These are phyloP conservation scores for Sugiyamaella xylanicola DNA, from an alignment of 1,139 yeast species.

Conservation along the genomic window DNA sequence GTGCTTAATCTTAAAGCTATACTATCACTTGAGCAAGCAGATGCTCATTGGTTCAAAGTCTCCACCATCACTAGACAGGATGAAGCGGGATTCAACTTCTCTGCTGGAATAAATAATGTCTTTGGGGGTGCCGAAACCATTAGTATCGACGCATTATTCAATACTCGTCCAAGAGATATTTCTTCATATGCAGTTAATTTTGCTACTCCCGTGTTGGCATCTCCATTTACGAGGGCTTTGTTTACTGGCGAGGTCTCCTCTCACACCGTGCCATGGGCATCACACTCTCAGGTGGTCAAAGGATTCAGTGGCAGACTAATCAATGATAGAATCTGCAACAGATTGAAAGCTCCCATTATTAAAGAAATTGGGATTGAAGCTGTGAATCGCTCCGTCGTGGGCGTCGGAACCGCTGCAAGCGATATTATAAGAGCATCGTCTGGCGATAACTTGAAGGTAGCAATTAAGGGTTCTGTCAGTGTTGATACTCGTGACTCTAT, in stretches of 20 bases:
- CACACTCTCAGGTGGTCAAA: constrained; percentile 60
- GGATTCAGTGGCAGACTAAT: constrained; percentile 56
- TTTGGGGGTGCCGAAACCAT: constrained; percentile 89
- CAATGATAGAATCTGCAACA: constrained; percentile 31
- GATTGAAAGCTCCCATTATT: constrained; percentile 26
- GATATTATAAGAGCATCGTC: constrained; percentile 41
- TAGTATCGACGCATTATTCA: constrained; percentile 73
- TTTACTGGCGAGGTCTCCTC: constrained; percentile 58
- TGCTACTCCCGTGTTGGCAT: constrained; percentile 60
- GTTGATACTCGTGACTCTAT: constrained; percentile 41
- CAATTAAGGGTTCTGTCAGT: constrained; percentile 38
- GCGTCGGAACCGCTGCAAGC: constrained; percentile 49
- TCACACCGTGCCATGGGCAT: constrained; percentile 67
- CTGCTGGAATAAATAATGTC: constrained; percentile 63
- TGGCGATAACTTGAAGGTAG: constrained; percentile 44
- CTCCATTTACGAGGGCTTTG: constrained; percentile 58
- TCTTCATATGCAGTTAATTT: constrained; percentile 69
- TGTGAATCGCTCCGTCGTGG: constrained; percentile 38
- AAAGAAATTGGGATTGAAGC: constrained; percentile 65
- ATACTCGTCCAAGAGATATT: constrained; percentile 65
- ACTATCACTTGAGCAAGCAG: constrained; percentile 31
- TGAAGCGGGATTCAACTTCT: constrained; percentile 79
- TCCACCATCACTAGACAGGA: constrained; percentile 64
- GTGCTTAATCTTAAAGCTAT: constrained; percentile 31
- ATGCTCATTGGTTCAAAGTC: constrained; percentile 19